These are phyloP conservation scores for Vitis labrusca DNA, from an alignment of 164 flowering plant species.

Conservation along the genomic window DNA sequence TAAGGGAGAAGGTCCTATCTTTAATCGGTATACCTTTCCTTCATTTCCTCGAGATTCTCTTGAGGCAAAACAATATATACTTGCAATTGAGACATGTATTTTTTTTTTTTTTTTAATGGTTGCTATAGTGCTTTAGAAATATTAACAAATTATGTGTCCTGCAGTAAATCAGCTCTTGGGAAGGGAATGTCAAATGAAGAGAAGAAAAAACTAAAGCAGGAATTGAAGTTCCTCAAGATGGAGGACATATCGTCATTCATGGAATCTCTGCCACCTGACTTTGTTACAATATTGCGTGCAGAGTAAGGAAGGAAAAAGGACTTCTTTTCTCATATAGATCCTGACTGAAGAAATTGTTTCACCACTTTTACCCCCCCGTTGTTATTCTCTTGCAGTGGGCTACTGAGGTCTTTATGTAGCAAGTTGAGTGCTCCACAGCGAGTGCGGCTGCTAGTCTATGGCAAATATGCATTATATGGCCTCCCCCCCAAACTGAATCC, in stretches of 20 bases:
- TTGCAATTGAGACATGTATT: neutral
- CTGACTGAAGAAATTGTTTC: neutral
- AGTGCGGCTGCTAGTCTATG: slow-evolving; percentile 64
- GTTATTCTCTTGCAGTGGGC: slow-evolving; percentile 52
- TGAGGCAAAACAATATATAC: neutral
- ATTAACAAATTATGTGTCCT: neutral
- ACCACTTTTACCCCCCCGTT: neutral
- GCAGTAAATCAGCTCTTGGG: slow-evolving; percentile 76
- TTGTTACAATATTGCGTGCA: slow-evolving; percentile 63
- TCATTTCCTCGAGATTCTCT: neutral
- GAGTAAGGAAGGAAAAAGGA: slow-evolving; percentile 47
- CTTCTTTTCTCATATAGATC: neutral
- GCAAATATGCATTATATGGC: slow-evolving; percentile 70
- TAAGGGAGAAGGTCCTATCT: neutral
- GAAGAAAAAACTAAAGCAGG: slow-evolving; percentile 56
- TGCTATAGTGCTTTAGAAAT: neutral
- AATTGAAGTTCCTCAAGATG: slow-evolving; percentile 59
- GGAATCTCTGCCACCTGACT: slow-evolving; percentile 89
- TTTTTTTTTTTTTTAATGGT: neutral
- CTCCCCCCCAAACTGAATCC: slow-evolving; percentile 37
- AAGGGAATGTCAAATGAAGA: slow-evolving; percentile 77
- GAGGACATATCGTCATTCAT: slow-evolving; percentile 86
- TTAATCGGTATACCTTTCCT: neutral
- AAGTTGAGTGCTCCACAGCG: slow-evolving; percentile 73
- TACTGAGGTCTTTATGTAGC: slow-evolving; percentile 63